Percentiles rank a stretch among this genome's conserved stretches.
Conservation (phyloP, 1,284 basidiomycete species). For the Afroboletus lepidellus region DNA sequence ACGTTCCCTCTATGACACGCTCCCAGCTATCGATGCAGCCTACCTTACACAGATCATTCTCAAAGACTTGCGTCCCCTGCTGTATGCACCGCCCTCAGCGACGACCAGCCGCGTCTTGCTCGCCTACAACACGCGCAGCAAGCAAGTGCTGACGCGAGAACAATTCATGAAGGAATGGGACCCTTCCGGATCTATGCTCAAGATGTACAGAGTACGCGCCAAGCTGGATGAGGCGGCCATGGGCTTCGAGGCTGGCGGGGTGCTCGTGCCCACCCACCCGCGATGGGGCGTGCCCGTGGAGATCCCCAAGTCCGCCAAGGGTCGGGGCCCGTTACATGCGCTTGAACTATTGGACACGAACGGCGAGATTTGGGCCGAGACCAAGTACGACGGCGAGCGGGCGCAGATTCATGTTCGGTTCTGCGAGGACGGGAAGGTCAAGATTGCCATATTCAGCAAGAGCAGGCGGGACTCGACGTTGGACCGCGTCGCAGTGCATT, state of each 20-base stretch:
- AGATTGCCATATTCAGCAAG: constrained; percentile 82
- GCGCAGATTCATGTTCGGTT: constrained; percentile 82
- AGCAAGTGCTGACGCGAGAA: constrained; percentile 54
- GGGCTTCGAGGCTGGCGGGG: constrained; percentile 42
- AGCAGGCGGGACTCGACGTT: constrained; percentile 76
- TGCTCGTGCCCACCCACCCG: constrained; percentile 23
- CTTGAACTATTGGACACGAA: constrained; percentile 48
- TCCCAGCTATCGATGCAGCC: constrained; percentile 60
- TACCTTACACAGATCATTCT: constrained; percentile 82
- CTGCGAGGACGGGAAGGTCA: constrained; percentile 34
- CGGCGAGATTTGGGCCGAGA: constrained; percentile 73
- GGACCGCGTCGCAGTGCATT: constrained; percentile 69
- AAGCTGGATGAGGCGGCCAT: constrained; percentile 60
- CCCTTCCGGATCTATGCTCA: constrained; percentile 50
- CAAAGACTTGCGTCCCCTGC: constrained; percentile 75
- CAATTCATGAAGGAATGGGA: constrained; percentile 77
- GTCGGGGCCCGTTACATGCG: constrained; percentile 54
- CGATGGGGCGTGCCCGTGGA: constrained; percentile 53
- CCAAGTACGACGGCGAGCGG: constrained; percentile 89
- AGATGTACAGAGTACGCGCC: constrained; percentile 53
- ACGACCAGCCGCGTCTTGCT: constrained; percentile 46
- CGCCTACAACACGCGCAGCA: constrained; percentile 54
- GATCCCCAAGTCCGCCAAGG: constrained; percentile 81
- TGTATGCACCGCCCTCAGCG: constrained; percentile 59
- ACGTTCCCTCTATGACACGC: constrained; percentile 47